These are phyloP conservation scores for Drechslerella stenobrocha DNA, from an alignment of 2,329 filamentous ascomycete species.

Conservation along the genomic window DNA sequence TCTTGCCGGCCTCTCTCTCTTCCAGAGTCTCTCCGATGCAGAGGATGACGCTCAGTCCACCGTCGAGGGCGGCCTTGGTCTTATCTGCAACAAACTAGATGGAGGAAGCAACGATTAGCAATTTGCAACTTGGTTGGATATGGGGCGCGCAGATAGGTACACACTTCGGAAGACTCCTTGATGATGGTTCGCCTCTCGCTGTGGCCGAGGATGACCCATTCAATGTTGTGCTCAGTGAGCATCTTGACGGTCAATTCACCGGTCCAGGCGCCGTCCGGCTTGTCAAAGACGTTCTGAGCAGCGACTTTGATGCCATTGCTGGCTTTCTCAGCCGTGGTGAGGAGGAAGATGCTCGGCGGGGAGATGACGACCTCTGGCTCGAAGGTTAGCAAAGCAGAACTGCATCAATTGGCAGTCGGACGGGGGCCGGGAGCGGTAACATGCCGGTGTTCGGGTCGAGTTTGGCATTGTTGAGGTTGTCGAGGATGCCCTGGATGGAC, in stretches of 20 bases:
- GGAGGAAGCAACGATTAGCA: constrained; percentile 1
- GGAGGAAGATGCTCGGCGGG: constrained; percentile 86
- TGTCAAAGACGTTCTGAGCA: constrained; percentile 96
- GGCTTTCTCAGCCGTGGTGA: constrained; percentile 69
- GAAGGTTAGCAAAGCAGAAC: constrained; percentile 49
- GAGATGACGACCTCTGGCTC: constrained; percentile 86
- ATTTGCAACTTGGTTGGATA: neutral
- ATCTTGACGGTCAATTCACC: constrained; percentile 93
- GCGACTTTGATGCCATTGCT: constrained; percentile 70
- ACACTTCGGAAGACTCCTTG: constrained; percentile 74
- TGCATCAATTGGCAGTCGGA: constrained; percentile 7
- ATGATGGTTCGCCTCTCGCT: constrained; percentile 91
- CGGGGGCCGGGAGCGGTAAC: constrained; percentile 54
- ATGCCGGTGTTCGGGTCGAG: constrained; percentile 74
- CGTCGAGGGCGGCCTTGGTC: constrained; percentile 88
- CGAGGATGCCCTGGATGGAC: constrained; percentile 87
- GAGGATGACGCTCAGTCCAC: constrained; percentile 86
- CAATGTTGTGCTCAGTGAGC: constrained; percentile 83
- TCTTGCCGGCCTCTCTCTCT: constrained; percentile 81
- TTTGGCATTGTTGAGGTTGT: constrained; percentile 81
- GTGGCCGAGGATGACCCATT: constrained; percentile 91
- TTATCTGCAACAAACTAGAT: constrained; percentile 77
- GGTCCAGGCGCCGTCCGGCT: constrained; percentile 94
- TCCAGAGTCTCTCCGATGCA: constrained; percentile 96
- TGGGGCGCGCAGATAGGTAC: constrained; percentile 49